These are phyloP conservation scores for Przewalskia tangutica DNA, from an alignment of 257 asterid species.

Conservation along the genomic window DNA sequence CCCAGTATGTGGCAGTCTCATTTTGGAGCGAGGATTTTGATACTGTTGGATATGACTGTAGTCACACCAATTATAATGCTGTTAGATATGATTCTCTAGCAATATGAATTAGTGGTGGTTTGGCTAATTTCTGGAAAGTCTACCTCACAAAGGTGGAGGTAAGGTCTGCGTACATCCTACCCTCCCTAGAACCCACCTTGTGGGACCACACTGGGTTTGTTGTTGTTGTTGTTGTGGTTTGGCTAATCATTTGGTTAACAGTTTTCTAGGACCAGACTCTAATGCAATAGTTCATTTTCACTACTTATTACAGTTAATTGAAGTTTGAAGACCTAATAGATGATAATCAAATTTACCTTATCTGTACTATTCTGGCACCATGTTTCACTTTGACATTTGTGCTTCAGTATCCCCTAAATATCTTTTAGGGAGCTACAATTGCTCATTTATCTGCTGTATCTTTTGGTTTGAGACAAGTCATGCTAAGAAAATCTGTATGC, in stretches of 20 bases:
- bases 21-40: background rate
- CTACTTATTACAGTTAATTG: background rate
- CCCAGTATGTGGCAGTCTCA: background rate
- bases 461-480: background rate
- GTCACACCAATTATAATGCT: background rate
- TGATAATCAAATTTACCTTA: background rate
- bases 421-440: background rate
- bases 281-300: background rate
- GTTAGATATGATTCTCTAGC: background rate
- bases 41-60: background rate
- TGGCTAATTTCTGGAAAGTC: too few species aligned
- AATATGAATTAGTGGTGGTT: background rate
- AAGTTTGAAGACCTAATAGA: background rate
- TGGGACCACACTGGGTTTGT: too few species aligned
- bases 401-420: background rate
- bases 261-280: background rate
- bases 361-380: background rate
- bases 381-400: background rate
- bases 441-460: background rate
- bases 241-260: background rate
- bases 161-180: too few species aligned
- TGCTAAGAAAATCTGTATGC: background rate
- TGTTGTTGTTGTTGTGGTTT: too few species aligned
- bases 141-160: too few species aligned
- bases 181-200: too few species aligned